These are phyloP conservation scores for Chytriomyces sp. DNA, from an alignment of 192 early-diverging fungal genomes.

Conservation along the genomic window DNA sequence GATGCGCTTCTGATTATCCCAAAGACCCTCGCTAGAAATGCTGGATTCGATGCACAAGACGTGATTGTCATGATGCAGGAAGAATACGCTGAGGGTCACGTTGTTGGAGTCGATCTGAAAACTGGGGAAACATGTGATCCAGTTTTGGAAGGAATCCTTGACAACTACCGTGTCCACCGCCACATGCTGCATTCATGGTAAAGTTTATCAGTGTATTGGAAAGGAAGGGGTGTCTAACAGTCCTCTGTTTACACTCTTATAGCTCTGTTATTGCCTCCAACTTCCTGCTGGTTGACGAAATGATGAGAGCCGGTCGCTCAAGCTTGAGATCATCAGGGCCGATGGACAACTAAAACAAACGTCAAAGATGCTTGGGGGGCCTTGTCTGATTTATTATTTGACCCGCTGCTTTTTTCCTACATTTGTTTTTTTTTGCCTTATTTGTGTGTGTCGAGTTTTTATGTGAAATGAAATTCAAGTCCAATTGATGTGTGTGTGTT, in stretches of 20 bases:
- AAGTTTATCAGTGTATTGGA: constrained; percentile 7
- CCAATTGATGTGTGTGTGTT: too few species aligned
- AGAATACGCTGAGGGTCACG: constrained; percentile 87
- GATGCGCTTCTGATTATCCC: constrained; percentile 96
- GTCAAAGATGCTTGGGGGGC: too few species aligned
- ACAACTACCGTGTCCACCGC: constrained; percentile 96
- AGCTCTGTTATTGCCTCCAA: constrained; percentile 97
- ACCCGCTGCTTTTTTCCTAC: too few species aligned
- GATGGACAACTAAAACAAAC: background rate
- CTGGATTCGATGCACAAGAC: constrained; percentile 95
- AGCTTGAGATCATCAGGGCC: constrained; percentile 42
- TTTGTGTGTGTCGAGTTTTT: too few species aligned
- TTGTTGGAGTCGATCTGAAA: constrained; percentile 91
- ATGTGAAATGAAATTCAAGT: too few species aligned
- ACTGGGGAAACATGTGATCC: constrained; percentile 95
- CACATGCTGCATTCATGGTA: constrained; percentile 96
- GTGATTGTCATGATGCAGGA: constrained; percentile 92
- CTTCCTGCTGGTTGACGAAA: constrained; percentile 96
- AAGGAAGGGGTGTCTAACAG: constrained; percentile 7
- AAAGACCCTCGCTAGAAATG: constrained; percentile 94
- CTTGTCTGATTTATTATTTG: too few species aligned
- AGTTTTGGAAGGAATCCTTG: constrained; percentile 90
- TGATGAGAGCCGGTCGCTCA: constrained; percentile 76
- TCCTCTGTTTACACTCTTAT: constrained; percentile 14
- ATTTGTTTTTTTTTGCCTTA: too few species aligned